These are phyloP conservation scores for Xylariomycetidae sp. DNA, from an alignment of 2,329 filamentous ascomycete genomes.

Conservation along the genomic window DNA sequence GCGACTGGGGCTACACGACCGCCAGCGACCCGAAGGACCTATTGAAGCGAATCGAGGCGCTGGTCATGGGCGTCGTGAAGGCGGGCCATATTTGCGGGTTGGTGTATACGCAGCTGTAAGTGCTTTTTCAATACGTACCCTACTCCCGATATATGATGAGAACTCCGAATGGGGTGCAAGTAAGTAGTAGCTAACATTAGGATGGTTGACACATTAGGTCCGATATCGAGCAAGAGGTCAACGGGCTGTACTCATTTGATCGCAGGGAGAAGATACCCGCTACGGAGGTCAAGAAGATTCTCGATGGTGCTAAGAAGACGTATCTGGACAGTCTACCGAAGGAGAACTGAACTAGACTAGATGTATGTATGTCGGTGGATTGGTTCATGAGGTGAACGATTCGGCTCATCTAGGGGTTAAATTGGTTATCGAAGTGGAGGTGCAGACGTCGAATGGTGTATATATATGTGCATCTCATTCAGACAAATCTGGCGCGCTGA, in stretches of 20 bases:
- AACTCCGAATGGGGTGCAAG: neutral
- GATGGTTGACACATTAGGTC: constrained; percentile 25
- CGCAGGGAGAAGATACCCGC: constrained; percentile 57
- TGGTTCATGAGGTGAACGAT: too few species aligned
- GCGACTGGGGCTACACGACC: constrained; percentile 66
- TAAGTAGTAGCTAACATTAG: constrained; percentile 3
- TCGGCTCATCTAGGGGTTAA: too few species aligned
- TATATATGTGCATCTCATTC: too few species aligned
- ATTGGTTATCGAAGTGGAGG: too few species aligned
- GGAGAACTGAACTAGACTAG: too few species aligned
- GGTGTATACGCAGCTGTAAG: constrained; percentile 63
- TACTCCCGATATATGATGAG: neutral
- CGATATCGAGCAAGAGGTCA: constrained; percentile 65
- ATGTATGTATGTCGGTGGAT: too few species aligned
- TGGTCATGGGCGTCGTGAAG: constrained; percentile 54
- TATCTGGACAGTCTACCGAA: constrained; percentile 35
- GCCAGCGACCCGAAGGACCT: constrained; percentile 56
- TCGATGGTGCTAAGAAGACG: constrained; percentile 45
- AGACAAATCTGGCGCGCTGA: too few species aligned
- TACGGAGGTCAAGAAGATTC: constrained; percentile 50
- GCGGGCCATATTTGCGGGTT: constrained; percentile 56
- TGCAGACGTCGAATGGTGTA: too few species aligned
- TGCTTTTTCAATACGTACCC: constrained; percentile 6
- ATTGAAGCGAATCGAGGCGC: constrained; percentile 51
- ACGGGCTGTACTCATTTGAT: constrained; percentile 61